Evolutionary conservation across 345 rosid species (phyloP).

Genomic region (Eucalyptus leucophloia): DNA sequence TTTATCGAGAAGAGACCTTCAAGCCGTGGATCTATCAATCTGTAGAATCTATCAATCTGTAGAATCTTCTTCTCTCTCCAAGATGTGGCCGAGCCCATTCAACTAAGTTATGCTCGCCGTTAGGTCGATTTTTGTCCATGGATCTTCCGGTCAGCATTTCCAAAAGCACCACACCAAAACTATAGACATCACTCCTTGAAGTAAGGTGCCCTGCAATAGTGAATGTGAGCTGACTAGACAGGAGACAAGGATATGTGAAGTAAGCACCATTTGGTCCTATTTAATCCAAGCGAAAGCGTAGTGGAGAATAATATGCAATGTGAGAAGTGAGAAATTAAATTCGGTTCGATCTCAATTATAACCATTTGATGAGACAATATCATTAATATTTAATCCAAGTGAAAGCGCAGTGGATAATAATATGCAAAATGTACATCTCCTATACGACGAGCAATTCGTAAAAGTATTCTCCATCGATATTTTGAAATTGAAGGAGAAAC

Average conservation of each 20-base stretch:
- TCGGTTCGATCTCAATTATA: too few relatives aligned
- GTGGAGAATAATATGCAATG: too few relatives aligned
- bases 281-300: too few relatives aligned
- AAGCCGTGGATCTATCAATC: too few relatives aligned
- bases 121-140: constrained; percentile 36
- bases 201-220: constrained; percentile 30
- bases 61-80: constrained; percentile 26
- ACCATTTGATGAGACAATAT: too few relatives aligned
- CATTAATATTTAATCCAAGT: too few relatives aligned
- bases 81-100: constrained; percentile 42
- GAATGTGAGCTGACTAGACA: background rate
- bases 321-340: too few relatives aligned
- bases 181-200: constrained; percentile 38
- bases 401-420: too few relatives aligned
- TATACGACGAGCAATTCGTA: too few relatives aligned
- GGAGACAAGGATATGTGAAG: background rate
- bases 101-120: constrained; percentile 38
- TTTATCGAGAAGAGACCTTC: constrained; percentile 36
- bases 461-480: too few relatives aligned
- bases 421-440: too few relatives aligned
- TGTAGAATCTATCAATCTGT: constrained; percentile 24
- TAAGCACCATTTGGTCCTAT: background rate
- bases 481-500: too few relatives aligned
- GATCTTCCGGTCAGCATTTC: constrained; percentile 44
- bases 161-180: constrained; percentile 37